Evolutionary conservation across 345 rosid genomes (phyloP).

Genomic region (Dovyalis caffra): DNA sequence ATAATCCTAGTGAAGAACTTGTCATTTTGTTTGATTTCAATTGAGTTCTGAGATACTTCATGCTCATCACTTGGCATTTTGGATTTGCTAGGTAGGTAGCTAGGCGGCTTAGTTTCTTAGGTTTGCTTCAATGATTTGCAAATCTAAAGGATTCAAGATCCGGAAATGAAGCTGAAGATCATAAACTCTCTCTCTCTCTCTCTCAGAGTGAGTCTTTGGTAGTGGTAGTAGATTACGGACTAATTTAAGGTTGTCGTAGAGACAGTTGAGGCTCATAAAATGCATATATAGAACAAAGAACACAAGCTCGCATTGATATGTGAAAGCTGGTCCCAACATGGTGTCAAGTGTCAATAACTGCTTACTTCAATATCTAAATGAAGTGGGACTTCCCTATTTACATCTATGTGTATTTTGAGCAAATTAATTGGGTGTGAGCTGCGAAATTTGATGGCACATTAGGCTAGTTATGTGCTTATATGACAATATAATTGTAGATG

Average conservation of each 20-base stretch:
- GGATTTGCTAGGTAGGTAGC: not conserved
- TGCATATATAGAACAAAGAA: not conserved
- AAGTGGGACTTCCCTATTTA: not conserved
- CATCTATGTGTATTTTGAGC: no score
- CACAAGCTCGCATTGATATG: not conserved
- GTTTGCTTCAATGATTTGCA: not conserved
- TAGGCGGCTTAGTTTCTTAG: not conserved
- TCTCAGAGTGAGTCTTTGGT: not conserved
- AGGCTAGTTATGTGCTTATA: not conserved
- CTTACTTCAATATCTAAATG: not conserved
- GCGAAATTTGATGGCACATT: not conserved
- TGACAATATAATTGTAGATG: not conserved
- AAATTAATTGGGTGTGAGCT: no score
- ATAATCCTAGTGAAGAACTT: slow-evolving; percentile 54
- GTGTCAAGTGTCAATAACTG: not conserved
- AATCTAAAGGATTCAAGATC: slow-evolving; percentile 29
- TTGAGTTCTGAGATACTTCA: slow-evolving; percentile 9
- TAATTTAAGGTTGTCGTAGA: not conserved
- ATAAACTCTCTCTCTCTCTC: not conserved
- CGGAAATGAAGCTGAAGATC: slow-evolving; percentile 26
- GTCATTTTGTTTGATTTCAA: slow-evolving; percentile 44
- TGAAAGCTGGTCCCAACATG: not conserved
- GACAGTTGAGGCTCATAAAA: not conserved
- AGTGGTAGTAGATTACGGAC: not conserved
- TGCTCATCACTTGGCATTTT: slow-evolving; percentile 20